Conservation (phyloP, 495 filamentous ascomycete genomes). For the Glutinoglossum americanum region DNA sequence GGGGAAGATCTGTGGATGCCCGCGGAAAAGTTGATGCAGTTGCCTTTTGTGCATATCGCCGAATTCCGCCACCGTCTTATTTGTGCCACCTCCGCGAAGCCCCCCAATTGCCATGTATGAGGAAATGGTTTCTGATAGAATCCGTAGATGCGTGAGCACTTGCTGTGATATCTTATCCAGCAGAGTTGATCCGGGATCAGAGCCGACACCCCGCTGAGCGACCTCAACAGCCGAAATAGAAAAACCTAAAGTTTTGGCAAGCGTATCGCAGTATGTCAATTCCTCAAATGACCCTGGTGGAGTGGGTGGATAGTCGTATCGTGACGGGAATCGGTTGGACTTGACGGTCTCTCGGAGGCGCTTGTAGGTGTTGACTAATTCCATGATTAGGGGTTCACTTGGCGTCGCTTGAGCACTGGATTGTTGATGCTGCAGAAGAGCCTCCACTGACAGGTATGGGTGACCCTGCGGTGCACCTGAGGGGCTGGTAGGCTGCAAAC, state of each 20-base stretch:
- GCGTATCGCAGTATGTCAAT: slow-evolving; percentile 39
- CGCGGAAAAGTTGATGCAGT: slow-evolving; percentile 49
- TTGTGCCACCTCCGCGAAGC: slow-evolving; percentile 32
- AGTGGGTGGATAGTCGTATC: slow-evolving; percentile 21
- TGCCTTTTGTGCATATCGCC: slow-evolving; percentile 47
- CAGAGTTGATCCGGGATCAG: slow-evolving; percentile 50
- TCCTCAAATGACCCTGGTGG: slow-evolving; percentile 17
- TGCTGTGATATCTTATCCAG: slow-evolving; percentile 71
- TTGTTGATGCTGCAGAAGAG: not conserved
- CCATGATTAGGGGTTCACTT: slow-evolving; percentile 24
- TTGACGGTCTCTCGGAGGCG: slow-evolving; percentile 58
- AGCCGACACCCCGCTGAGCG: slow-evolving; percentile 66
- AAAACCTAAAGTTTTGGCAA: slow-evolving; percentile 57
- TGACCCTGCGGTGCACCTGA: not conserved
- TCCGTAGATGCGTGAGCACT: slow-evolving; percentile 66
- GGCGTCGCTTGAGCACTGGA: not conserved
- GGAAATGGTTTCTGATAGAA: slow-evolving; percentile 69
- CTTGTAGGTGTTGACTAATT: slow-evolving; percentile 62
- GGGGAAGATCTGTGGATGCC: slow-evolving; percentile 19
- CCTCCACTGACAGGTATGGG: not conserved
- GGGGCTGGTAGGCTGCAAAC: not conserved
- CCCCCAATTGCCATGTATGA: slow-evolving; percentile 67
- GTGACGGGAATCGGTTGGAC: slow-evolving; percentile 41
- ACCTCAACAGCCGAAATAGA: slow-evolving; percentile 89
- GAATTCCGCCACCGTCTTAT: slow-evolving; percentile 44